Evolutionary conservation across 2,329 filamentous ascomycete genomes (phyloP).

Genomic region (Pyrenochaeta sp.): DNA sequence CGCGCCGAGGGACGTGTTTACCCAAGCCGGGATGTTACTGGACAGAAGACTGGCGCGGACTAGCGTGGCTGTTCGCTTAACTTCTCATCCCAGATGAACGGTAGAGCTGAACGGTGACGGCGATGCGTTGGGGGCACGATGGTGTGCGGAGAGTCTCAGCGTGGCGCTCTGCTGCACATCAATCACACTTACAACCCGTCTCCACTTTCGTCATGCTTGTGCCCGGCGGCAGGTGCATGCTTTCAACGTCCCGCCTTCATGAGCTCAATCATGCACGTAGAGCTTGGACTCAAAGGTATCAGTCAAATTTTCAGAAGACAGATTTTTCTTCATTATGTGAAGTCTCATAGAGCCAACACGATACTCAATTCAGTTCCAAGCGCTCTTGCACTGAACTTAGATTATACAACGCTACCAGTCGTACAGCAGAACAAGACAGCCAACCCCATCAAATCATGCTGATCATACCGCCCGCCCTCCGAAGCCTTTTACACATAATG

Average conservation of each 20-base stretch:
- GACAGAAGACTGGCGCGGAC: slow-evolving; percentile 11
- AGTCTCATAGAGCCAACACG: slow-evolving; percentile 11
- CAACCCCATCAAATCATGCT: slow-evolving; percentile 5
- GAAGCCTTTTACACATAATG: slow-evolving; percentile 9
- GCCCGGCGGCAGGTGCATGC: not conserved
- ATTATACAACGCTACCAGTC: slow-evolving; percentile 28
- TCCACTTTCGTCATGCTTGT: not conserved
- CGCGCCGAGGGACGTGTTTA: slow-evolving; percentile 33
- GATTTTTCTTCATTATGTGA: slow-evolving; percentile 14
- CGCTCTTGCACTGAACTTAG: slow-evolving; percentile 16
- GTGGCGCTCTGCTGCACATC: not conserved
- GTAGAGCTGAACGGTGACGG: not conserved
- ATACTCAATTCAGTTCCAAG: slow-evolving; percentile 18
- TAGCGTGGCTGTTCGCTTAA: slow-evolving; percentile 5
- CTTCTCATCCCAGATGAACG: not conserved
- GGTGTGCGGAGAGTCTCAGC: not conserved
- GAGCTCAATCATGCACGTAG: not conserved
- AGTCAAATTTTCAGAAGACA: not conserved
- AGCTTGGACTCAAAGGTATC: not conserved
- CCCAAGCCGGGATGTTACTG: slow-evolving; percentile 19
- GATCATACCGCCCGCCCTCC: slow-evolving; percentile 5
- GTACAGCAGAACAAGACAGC: slow-evolving; percentile 2
- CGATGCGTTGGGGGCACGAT: not conserved
- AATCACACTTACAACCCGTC: not conserved
- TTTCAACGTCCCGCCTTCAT: not conserved